Evolutionary conservation across 2,329 filamentous ascomycete species (phyloP).

Genomic region (Talaromyces atroroseus): DNA sequence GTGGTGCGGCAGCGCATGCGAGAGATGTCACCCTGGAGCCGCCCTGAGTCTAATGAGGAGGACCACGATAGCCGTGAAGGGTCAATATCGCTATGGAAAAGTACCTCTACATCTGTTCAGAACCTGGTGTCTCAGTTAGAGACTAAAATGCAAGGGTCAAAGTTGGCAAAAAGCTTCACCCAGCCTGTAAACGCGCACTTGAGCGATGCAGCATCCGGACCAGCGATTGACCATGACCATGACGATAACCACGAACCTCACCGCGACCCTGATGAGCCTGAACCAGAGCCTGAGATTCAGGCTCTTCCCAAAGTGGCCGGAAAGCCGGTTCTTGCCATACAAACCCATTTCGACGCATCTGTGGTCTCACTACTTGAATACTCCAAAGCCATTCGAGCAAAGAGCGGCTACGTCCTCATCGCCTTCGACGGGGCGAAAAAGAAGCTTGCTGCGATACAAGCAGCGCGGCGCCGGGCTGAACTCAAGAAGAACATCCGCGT

Average conservation of each 20-base stretch:
- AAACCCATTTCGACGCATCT: constrained; percentile 13
- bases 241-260: background rate
- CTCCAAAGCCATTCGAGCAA: constrained; percentile 21
- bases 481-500: constrained; percentile 39
- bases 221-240: background rate
- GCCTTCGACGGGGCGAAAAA: constrained; percentile 30
- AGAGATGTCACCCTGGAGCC: constrained; percentile 7
- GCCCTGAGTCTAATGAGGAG: constrained; percentile 4
- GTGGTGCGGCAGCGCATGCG: constrained; percentile 9
- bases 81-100: background rate
- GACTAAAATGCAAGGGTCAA: background rate
- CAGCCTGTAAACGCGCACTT: background rate
- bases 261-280: background rate
- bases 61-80: background rate
- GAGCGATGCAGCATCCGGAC: background rate
- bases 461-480: constrained; percentile 31
- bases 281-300: background rate
- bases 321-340: background rate
- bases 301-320: background rate
- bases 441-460: constrained; percentile 28
- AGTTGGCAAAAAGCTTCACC: background rate
- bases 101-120: background rate
- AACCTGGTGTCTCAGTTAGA: background rate
- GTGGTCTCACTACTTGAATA: constrained; percentile 14
- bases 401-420: constrained; percentile 22